Evolutionary conservation across 768 basidiomycete species (phyloP).

Genomic region (Cytidiella melzeri): DNA sequence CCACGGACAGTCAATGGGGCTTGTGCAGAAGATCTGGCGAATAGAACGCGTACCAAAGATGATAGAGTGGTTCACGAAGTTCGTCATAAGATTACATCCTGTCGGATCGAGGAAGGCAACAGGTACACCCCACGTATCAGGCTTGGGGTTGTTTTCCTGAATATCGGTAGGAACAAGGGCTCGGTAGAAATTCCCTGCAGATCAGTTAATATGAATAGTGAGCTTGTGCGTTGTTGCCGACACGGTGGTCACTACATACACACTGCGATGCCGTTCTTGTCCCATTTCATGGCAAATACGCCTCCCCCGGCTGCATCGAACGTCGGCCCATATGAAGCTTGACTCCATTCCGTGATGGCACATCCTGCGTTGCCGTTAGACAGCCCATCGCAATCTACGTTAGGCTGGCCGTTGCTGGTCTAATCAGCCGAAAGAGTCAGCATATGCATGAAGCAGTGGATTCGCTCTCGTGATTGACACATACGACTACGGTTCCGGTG

Average conservation of each 20-base stretch:
- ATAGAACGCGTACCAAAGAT: conserved; percentile 59
- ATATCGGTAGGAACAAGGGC: conserved; percentile 70
- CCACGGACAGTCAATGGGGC: not conserved
- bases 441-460: not conserved
- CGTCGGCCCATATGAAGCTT: conserved; percentile 75
- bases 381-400: conserved; percentile 40
- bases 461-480: conserved; percentile 19
- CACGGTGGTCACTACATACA: too few species aligned
- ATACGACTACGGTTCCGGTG: conserved; percentile 58
- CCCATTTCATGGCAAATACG: conserved; percentile 89
- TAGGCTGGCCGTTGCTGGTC: conserved; percentile 43
- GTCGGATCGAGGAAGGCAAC: conserved; percentile 51
- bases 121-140: conserved; percentile 62
- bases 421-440: conserved; percentile 15
- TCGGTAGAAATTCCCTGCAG: conserved; percentile 76
- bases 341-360: conserved; percentile 72
- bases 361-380: conserved; percentile 65
- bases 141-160: conserved; percentile 50
- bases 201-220: too few species aligned
- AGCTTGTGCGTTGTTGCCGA: too few species aligned
- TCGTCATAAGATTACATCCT: conserved; percentile 50
- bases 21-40: not conserved
- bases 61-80: conserved; percentile 67
- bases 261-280: conserved; percentile 65
- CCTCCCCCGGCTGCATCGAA: conserved; percentile 81